phyloP scores from a whole-genome alignment of 345 rosid genomes.

The Nephelium lappaceum region DNA sequence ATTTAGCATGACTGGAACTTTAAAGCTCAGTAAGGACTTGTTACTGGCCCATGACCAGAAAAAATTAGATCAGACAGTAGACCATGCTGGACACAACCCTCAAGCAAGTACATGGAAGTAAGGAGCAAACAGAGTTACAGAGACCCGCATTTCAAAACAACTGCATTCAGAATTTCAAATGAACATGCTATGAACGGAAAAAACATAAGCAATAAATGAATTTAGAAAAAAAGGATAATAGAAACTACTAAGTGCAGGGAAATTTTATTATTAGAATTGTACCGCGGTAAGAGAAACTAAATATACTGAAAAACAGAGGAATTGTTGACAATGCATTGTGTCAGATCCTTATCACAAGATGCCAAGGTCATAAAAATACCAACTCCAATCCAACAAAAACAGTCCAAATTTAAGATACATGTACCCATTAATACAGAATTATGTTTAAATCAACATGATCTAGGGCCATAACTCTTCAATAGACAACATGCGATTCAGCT shows the following conservation, averaged over 20 bases:
- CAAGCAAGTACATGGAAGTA: constrained; percentile 82
- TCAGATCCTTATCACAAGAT: neutral
- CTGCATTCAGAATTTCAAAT: neutral
- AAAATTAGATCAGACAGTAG: too few relatives aligned
- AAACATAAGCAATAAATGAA: neutral
- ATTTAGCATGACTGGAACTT: too few relatives aligned
- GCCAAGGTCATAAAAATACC: neutral
- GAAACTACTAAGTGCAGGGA: neutral
- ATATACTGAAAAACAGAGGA: neutral
- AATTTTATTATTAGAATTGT: neutral
- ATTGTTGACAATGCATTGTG: neutral
- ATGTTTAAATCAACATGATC: neutral
- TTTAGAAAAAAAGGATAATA: neutral
- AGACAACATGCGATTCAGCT: neutral
- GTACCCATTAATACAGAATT: neutral
- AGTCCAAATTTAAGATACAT: neutral
- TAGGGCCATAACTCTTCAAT: neutral
- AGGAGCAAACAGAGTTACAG: constrained; percentile 88
- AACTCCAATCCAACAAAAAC: neutral
- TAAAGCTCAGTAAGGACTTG: too few relatives aligned
- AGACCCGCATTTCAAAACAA: constrained; percentile 54
- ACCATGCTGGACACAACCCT: constrained; percentile 57
- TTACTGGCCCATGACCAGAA: too few relatives aligned
- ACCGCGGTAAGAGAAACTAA: neutral
- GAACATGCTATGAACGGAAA: neutral